Evolutionary conservation across 345 rosid genomes (phyloP).

Genomic region (Carallia brachiata): DNA sequence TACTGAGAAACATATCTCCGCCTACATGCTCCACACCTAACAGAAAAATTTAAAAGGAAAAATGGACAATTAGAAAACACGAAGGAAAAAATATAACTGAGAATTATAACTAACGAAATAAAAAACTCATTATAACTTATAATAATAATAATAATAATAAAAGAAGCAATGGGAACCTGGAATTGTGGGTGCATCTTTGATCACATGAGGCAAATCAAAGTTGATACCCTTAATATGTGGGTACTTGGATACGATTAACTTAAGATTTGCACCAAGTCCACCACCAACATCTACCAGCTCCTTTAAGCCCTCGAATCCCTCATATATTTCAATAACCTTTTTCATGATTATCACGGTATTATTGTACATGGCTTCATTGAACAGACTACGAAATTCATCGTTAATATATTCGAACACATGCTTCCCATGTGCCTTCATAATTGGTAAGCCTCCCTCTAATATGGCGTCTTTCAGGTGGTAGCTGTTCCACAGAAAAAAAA

Average conservation of each 20-base stretch:
- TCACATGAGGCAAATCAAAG: constrained; percentile 20
- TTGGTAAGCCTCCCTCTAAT: constrained; percentile 20
- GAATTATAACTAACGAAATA: no score
- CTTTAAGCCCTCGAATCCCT: constrained; percentile 13
- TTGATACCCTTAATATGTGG: constrained; percentile 20
- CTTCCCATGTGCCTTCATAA: constrained; percentile 22
- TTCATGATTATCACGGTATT: not conserved
- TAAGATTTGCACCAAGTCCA: constrained; percentile 17
- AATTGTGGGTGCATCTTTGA: constrained; percentile 14
- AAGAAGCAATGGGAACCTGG: constrained; percentile 10
- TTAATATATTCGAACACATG: constrained; percentile 10
- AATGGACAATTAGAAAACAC: not conserved
- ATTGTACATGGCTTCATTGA: constrained; percentile 7
- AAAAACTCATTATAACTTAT: no score
- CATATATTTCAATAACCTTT: constrained; percentile 1
- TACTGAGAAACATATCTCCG: constrained; percentile 25
- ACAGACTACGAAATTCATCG: constrained; percentile 1
- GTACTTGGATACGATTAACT: constrained; percentile 20
- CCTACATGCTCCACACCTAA: constrained; percentile 31
- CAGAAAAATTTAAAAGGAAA: no score
- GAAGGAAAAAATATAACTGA: not conserved
- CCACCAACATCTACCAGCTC: constrained; percentile 20
- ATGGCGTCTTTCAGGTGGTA: constrained; percentile 17
- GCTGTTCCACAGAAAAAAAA: not conserved
- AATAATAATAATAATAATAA: no score